Conservation (phyloP, 75 land plant genomes). For the Adiantum capillusveneris region DNA sequence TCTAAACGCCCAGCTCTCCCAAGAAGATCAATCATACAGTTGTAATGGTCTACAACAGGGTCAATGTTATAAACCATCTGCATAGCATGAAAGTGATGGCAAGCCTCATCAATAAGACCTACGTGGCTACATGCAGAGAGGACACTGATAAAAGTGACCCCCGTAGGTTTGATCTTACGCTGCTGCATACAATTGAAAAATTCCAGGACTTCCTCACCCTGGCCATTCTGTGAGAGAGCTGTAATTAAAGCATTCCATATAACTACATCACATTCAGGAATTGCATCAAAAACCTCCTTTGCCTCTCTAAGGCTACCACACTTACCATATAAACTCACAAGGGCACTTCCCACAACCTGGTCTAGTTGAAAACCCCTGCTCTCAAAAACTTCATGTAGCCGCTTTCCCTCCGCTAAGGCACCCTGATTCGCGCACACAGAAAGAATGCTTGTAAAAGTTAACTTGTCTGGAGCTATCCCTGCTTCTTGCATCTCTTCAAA, state of each 20-base stretch:
- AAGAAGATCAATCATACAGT: constrained; percentile 23
- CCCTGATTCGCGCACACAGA: constrained; percentile 9
- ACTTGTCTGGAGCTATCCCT: constrained; percentile 6
- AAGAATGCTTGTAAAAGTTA: constrained; percentile 7
- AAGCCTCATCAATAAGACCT: constrained; percentile 14
- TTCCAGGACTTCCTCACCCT: constrained; percentile 21
- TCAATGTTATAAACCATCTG: background rate
- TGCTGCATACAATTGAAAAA: constrained; percentile 24
- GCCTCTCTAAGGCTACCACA: constrained; percentile 18
- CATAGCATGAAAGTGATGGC: constrained; percentile 8
- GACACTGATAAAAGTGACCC: constrained; percentile 19
- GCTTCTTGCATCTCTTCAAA: constrained; percentile 9
- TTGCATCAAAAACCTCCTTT: background rate
- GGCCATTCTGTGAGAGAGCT: constrained; percentile 26
- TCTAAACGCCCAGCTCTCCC: constrained; percentile 14
- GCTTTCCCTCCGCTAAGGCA: constrained; percentile 10
- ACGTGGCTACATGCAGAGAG: constrained; percentile 29
- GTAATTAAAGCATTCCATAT: constrained; percentile 37
- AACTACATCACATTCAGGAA: constrained; percentile 10
- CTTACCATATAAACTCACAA: constrained; percentile 17
- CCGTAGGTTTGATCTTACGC: constrained; percentile 17
- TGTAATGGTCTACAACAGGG: constrained; percentile 16
- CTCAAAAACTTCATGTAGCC: constrained; percentile 3
- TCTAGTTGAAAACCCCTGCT: constrained; percentile 5
- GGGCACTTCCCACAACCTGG: constrained; percentile 9